Evolutionary conservation across 768 basidiomycete genomes (phyloP), one percentile per base, ranked within the genome.

Genomic region (Lentinus tigrinus): DNA sequence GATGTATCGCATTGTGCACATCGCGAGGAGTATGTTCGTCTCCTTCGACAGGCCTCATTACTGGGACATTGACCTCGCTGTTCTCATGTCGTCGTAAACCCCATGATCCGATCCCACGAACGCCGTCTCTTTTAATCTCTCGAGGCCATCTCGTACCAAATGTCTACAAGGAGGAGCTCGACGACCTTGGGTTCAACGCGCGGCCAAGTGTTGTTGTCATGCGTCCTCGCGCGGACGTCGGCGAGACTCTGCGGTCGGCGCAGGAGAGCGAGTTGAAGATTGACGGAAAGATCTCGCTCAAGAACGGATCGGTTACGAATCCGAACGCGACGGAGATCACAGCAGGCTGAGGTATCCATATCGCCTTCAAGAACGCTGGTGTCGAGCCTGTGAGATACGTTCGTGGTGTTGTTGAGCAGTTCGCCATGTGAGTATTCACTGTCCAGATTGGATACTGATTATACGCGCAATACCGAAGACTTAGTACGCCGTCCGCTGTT

Each of bases 301-400:
- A 81, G 72, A 90, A 87, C 61, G 74, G 74, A 16, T 88, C 85
- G 42, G 65, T 87, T 51, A 75, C 67, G 52, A 89, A 89, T 47
- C 78, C 79, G 19, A 88, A 91, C 65, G 88, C 88, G 13, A 78
- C 79, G 0, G 68, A 68, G 57, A 85, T 80, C 54, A 72, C 75
- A 7, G 81, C 77, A 23, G 79, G 83, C 55, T 84, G 87, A 8
- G 95, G 96, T 6, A 84, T 98, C 17, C 95, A 98, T 75, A 83
- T 98, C 13, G 83, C 77, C 46, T 82, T 89, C n/a, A 87, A 85
- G 70, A 98, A 98, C 74, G 95, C 95, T 0, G 95, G 95, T 0
- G 88, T 98, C 8, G 96, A 98, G 69, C 96, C 95, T 0, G 95
- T 98, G 14, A 98, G 95, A 95, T 93, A 89, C 70, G 75, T 97